A percentile compares a stretch with the other conserved stretches of the same genome.
Conservation (phyloP, 352 stramenopile genomes). For the Globisporangium spiculum region DNA sequence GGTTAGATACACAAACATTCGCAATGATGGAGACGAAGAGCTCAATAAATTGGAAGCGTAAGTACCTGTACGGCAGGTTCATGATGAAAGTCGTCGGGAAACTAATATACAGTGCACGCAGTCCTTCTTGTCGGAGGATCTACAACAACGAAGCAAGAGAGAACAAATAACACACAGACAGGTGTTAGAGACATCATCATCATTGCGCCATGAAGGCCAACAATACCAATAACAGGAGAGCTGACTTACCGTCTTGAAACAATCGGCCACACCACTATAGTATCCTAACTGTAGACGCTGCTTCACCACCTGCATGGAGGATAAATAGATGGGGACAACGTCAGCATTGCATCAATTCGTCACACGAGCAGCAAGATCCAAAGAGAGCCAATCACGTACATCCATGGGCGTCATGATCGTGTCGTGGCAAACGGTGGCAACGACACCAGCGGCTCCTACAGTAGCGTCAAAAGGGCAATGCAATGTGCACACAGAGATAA, state of each 20-base stretch:
- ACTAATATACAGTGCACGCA: conserved; percentile 89
- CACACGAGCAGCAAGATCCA: too few species aligned
- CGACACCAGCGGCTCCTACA: conserved; percentile 83
- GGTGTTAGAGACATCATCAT: conserved; percentile 4
- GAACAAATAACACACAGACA: neutral
- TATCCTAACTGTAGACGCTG: conserved; percentile 98
- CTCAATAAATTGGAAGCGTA: neutral
- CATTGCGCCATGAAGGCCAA: conserved; percentile 14
- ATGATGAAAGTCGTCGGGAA: conserved; percentile 98
- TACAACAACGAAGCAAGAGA: conserved; percentile 16
- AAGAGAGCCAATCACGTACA: conserved; percentile 32
- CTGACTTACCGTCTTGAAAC: conserved; percentile 69
- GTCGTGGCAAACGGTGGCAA: conserved; percentile 96
- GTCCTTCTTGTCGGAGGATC: conserved; percentile 74
- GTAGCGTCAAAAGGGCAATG: neutral
- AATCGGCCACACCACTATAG: conserved; percentile 92
- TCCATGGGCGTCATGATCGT: conserved; percentile 98
- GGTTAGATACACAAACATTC: neutral
- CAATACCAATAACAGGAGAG: conserved; percentile 1
- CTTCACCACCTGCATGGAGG: conserved; percentile 92
- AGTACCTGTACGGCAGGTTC: conserved; percentile 96
- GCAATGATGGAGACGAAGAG: neutral
- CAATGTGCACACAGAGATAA: neutral
- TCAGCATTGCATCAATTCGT: too few species aligned
- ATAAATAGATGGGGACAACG: too few species aligned